Percentiles rank a stretch among this genome's conserved stretches.
Conservation (phyloP, 1,284 basidiomycete species). For the Ustilago tritici region DNA sequence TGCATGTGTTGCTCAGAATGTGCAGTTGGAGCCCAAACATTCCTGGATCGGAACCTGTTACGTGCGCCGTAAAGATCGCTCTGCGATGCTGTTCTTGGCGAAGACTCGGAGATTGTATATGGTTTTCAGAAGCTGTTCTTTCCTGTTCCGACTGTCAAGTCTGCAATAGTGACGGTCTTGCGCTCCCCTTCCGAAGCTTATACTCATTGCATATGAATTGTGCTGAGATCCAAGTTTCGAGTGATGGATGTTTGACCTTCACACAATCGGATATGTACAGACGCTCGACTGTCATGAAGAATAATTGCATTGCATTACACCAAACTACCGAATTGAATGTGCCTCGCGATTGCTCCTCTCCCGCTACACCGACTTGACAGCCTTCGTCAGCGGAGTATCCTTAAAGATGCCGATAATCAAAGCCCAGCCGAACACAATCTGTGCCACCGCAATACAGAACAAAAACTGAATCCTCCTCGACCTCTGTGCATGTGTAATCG, state of each 20-base stretch:
- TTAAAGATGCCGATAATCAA: slow-evolving; percentile 63
- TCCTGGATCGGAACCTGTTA: neutral
- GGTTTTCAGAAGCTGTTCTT: no score
- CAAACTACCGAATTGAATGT: neutral
- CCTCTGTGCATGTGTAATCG: slow-evolving; percentile 83
- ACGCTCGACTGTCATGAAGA: neutral
- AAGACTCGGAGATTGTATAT: no score
- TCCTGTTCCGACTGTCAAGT: no score
- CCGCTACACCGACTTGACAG: neutral
- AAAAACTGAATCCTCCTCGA: slow-evolving; percentile 85
- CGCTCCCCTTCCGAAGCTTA: no score
- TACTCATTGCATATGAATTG: no score
- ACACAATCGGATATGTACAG: neutral
- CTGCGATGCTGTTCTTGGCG: no score
- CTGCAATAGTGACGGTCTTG: no score
- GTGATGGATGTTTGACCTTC: neutral
- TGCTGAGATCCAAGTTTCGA: no score
- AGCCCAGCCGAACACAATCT: slow-evolving; percentile 73
- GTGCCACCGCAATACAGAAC: slow-evolving; percentile 78
- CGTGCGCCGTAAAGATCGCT: no score
- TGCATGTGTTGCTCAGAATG: neutral
- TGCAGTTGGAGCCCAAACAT: neutral
- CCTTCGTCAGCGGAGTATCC: slow-evolving; percentile 6
- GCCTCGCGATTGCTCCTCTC: neutral
- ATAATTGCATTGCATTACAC: neutral